phyloP scores from a whole-genome alignment of 2,329 filamentous ascomycete species.

The Aspergillus alliaceus region DNA sequence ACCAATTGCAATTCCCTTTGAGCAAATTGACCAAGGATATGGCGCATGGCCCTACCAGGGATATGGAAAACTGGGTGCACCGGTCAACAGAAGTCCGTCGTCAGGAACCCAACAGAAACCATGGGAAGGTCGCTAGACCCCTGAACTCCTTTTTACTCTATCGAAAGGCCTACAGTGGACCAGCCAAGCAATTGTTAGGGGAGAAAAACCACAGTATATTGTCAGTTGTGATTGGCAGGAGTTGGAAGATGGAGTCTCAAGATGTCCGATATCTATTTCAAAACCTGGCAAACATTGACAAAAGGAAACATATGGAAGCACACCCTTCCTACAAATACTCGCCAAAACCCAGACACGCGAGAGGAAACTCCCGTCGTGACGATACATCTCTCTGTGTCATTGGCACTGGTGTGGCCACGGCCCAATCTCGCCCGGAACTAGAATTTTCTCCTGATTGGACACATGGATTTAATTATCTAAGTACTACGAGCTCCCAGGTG shows the following conservation, averaged over 20 bases:
- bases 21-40: constrained; percentile 35
- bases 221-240: constrained; percentile 77
- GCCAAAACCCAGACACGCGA: no score
- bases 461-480: no score
- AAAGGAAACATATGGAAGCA: constrained; percentile 78
- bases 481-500: no score
- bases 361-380: no score
- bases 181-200: constrained; percentile 75
- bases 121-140: constrained; percentile 80
- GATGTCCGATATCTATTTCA: constrained; percentile 73
- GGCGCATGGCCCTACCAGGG: constrained; percentile 60
- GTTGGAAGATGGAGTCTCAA: constrained; percentile 80
- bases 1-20: no score
- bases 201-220: constrained; percentile 94
- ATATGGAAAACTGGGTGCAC: constrained; percentile 79
- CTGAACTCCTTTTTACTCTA: constrained; percentile 99
- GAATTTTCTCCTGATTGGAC: no score
- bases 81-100: constrained; percentile 66
- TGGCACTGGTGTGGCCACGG: no score
- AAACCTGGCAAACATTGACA: constrained; percentile 74
- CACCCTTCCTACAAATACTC: no score
- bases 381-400: no score
- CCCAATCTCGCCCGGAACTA: no score
- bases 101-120: constrained; percentile 67
- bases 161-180: constrained; percentile 84